A percentile compares a stretch with the other conserved stretches of the same genome.
These are phyloP conservation scores for Phytophthora sansomeana DNA, from an alignment of 352 stramenopile genomes.

Conservation along the genomic window DNA sequence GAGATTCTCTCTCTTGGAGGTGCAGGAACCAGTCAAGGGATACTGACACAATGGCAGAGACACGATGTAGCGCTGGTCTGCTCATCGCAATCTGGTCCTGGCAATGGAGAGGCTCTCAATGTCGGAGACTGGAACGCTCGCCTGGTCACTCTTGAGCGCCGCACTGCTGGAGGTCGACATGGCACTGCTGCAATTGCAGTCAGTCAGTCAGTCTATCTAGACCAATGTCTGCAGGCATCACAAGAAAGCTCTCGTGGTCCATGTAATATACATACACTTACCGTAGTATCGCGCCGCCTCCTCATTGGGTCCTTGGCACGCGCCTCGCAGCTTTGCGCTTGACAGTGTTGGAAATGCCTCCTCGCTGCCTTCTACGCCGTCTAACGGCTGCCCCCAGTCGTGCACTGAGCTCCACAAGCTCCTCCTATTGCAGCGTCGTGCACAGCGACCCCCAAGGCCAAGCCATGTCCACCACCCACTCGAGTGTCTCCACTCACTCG, in stretches of 20 bases:
- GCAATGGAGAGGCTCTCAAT: no score
- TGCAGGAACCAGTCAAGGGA: neutral
- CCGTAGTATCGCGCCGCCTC: neutral
- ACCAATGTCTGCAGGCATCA: no score
- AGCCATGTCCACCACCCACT: no score
- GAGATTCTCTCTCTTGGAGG: neutral
- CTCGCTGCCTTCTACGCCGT: slow-evolving; percentile 6
- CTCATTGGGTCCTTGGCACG: slow-evolving; percentile 13
- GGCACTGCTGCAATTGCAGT: no score
- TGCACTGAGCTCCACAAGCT: slow-evolving; percentile 1
- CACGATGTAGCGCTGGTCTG: no score
- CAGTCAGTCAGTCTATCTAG: no score
- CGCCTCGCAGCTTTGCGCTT: neutral
- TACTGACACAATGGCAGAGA: neutral
- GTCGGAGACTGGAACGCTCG: no score
- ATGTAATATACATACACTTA: no score
- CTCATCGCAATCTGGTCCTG: no score
- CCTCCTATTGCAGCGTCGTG: slow-evolving; percentile 6
- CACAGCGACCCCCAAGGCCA: slow-evolving; percentile 5
- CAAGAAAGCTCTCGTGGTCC: no score
- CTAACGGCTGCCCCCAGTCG: neutral
- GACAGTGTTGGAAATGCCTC: slow-evolving; percentile 17
- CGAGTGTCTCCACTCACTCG: slow-evolving; percentile 35
- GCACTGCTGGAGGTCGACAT: no score
- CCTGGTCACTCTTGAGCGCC: no score